These are phyloP conservation scores for Escovopsis weberi DNA, from an alignment of 2,329 filamentous ascomycete species.

Conservation along the genomic window DNA sequence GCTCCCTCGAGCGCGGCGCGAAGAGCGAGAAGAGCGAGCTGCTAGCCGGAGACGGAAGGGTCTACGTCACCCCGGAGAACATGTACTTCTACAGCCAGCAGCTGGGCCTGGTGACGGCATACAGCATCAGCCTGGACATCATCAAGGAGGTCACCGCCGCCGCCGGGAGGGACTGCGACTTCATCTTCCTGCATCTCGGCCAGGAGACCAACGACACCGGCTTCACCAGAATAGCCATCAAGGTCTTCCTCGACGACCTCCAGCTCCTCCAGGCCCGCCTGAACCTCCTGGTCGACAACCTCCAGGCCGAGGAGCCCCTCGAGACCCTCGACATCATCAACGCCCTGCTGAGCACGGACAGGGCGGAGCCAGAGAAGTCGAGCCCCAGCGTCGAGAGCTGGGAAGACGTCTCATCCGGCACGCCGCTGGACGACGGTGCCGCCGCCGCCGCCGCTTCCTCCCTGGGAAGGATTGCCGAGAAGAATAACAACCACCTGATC, in stretches of 20 bases:
- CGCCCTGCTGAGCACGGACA: slow-evolving; percentile 61
- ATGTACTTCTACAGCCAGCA: slow-evolving; percentile 97
- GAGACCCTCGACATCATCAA: slow-evolving; percentile 56
- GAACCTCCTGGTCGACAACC: slow-evolving; percentile 72
- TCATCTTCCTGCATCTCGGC: slow-evolving; percentile 66
- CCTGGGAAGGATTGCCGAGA: slow-evolving; percentile 2
- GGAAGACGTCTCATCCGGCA: slow-evolving; percentile 60
- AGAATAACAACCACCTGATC: slow-evolving; percentile 10
- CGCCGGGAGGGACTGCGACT: slow-evolving; percentile 83
- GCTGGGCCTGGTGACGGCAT: slow-evolving; percentile 77
- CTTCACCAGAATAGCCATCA: slow-evolving; percentile 67
- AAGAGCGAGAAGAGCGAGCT: slow-evolving; percentile 17
- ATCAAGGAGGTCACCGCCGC: slow-evolving; percentile 84
- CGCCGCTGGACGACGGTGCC: slow-evolving; percentile 43
- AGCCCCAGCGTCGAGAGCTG: slow-evolving; percentile 77
- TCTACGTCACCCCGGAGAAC: slow-evolving; percentile 75
- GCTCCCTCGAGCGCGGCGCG: slow-evolving; percentile 29
- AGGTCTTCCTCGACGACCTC: slow-evolving; percentile 82
- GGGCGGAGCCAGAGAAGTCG: slow-evolving; percentile 36
- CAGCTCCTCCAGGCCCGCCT: slow-evolving; percentile 68
- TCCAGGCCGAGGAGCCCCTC: slow-evolving; percentile 56
- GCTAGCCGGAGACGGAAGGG: slow-evolving; percentile 52
- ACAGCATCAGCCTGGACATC: slow-evolving; percentile 56
- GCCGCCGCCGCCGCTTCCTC: slow-evolving; percentile 20
- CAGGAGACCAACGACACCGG: slow-evolving; percentile 48